Percentiles rank a stretch among this genome's conserved stretches.
phyloP scores from a whole-genome alignment of 1,139 yeast genomes.

The Saccharomyces hybrid region DNA sequence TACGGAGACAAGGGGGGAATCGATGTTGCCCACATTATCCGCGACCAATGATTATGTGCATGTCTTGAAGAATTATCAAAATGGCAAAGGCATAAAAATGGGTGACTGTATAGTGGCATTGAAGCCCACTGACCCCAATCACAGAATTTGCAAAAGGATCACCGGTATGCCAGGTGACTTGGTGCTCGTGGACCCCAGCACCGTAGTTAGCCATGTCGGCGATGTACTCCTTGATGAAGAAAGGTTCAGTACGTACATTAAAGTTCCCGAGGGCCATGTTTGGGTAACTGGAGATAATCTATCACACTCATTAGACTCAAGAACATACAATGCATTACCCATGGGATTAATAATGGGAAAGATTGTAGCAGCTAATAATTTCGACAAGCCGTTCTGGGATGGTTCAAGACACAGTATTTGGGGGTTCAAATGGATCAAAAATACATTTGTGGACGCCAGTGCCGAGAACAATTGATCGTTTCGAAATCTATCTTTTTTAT shows the following conservation, averaged over 20 bases:
- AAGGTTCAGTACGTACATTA: slow-evolving; percentile 50
- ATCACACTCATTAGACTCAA: slow-evolving; percentile 80
- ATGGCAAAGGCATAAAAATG: slow-evolving; percentile 46
- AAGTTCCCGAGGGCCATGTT: slow-evolving; percentile 83
- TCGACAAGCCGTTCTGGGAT: slow-evolving; percentile 34
- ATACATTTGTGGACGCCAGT: slow-evolving; percentile 31
- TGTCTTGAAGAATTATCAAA: slow-evolving; percentile 52
- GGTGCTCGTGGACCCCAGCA: slow-evolving; percentile 72
- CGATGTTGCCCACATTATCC: slow-evolving; percentile 88
- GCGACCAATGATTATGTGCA: slow-evolving; percentile 73
- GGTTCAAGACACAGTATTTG: slow-evolving; percentile 37
- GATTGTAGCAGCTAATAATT: slow-evolving; percentile 56
- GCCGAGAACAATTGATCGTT: slow-evolving; percentile 13
- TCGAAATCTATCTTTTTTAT: slow-evolving; percentile 1
- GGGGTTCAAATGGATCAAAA: slow-evolving; percentile 50
- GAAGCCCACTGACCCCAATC: slow-evolving; percentile 85
- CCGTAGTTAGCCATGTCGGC: slow-evolving; percentile 18
- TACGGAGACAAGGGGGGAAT: slow-evolving; percentile 83
- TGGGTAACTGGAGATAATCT: slow-evolving; percentile 97
- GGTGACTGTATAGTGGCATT: slow-evolving; percentile 88
- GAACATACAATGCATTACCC: slow-evolving; percentile 84
- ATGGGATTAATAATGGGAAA: slow-evolving; percentile 84
- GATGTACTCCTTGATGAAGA: slow-evolving; percentile 18
- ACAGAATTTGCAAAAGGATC: slow-evolving; percentile 82
- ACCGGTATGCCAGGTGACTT: slow-evolving; percentile 96